Evolutionary conservation across 2,329 filamentous ascomycete species (phyloP).

Genomic region (Colletotrichum chrysophilum): DNA sequence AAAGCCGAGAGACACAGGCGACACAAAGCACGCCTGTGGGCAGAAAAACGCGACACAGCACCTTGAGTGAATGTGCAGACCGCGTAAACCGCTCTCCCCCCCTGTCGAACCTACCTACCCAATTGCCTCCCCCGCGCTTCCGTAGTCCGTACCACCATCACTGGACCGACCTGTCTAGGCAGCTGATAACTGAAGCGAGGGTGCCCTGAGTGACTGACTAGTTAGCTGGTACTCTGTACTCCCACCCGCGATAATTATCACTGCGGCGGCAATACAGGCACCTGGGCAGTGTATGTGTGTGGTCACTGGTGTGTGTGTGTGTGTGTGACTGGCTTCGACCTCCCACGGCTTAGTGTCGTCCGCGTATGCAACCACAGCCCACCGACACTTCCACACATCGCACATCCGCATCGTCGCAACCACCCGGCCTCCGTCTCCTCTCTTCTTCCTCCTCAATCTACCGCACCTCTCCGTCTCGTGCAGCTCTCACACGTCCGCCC

Average conservation of each 20-base stretch:
- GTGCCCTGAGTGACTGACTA: not conserved
- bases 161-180: not conserved
- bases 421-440: slow-evolving; percentile 6
- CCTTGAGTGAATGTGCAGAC: not conserved
- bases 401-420: slow-evolving; percentile 23
- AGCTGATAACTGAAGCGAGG: not conserved
- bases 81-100: slow-evolving; percentile 2
- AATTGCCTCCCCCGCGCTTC: not conserved
- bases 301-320: not conserved
- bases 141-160: not conserved
- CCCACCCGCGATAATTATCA: not conserved
- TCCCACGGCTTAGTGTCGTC: slow-evolving; percentile 1
- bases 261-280: not conserved
- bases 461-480: not conserved
- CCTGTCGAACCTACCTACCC: not conserved
- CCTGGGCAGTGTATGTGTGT: not conserved
- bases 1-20: not conserved
- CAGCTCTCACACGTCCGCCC: not conserved
- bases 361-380: not conserved
- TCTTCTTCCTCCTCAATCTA: not conserved
- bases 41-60: not conserved
- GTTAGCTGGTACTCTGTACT: not conserved
- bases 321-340: not conserved
- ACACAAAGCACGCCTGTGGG: not conserved
- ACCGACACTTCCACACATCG: not conserved